Evolutionary conservation across 495 filamentous ascomycete genomes (phyloP).

Genomic region (Neurospora sp.): DNA sequence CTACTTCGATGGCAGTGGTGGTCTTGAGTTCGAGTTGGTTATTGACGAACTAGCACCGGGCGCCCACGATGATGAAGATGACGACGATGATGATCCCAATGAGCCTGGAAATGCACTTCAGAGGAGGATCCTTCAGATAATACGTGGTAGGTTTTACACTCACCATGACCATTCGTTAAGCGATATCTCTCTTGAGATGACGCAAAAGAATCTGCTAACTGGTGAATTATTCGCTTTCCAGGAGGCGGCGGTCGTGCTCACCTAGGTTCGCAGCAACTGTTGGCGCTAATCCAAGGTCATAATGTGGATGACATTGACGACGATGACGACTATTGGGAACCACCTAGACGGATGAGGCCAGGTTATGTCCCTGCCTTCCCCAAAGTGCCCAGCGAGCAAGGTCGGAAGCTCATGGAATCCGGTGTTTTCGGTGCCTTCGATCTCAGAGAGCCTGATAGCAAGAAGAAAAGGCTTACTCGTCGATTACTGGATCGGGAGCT

Average conservation of each 20-base stretch:
- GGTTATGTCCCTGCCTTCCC: constrained; percentile 47
- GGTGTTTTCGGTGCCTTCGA: constrained; percentile 65
- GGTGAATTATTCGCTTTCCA: constrained; percentile 14
- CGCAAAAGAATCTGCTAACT: neutral
- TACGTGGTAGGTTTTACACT: constrained; percentile 9
- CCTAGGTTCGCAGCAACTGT: neutral
- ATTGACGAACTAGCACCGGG: constrained; percentile 12
- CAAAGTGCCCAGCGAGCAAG: constrained; percentile 67
- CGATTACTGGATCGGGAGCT: constrained; percentile 73
- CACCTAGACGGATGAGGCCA: constrained; percentile 13
- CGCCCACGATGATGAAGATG: neutral
- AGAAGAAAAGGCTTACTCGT: constrained; percentile 52
- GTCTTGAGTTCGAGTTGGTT: constrained; percentile 23
- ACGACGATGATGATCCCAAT: constrained; percentile 1
- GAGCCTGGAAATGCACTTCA: constrained; percentile 9
- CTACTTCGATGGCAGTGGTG: constrained; percentile 27
- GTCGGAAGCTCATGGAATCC: constrained; percentile 65
- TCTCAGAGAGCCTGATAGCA: constrained; percentile 38
- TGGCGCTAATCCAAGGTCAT: neutral
- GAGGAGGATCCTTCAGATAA: constrained; percentile 21
- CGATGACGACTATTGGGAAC: constrained; percentile 18
- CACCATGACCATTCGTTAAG: neutral
- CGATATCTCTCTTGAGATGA: constrained; percentile 23
- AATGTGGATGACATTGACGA: constrained; percentile 16
- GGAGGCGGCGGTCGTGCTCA: constrained; percentile 2